A percentile compares a stretch with the other conserved stretches of the same genome.
Conservation (phyloP, 352 stramenopile genomes). For the Globisporangium spinosum region DNA sequence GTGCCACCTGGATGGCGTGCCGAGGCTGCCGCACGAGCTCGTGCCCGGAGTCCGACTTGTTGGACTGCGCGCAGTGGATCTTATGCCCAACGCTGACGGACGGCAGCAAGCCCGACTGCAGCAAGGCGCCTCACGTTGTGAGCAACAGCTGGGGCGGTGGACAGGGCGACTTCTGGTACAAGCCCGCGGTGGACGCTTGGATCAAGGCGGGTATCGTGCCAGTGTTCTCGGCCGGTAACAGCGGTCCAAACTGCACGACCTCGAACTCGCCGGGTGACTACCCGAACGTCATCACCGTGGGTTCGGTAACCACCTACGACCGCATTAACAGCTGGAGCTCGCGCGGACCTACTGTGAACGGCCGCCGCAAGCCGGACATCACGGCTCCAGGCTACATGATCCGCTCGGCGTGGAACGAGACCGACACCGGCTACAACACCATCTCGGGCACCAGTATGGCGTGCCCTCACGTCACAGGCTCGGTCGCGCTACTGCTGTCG, state of each 20-base stretch:
- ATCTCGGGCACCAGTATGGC: conserved; percentile 18
- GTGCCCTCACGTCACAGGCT: conserved; percentile 24
- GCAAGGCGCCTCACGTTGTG: conserved; percentile 22
- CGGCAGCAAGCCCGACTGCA: conserved; percentile 20
- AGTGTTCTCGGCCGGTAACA: conserved; percentile 22
- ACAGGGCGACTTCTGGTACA: conserved; percentile 5
- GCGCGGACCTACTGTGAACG: conserved; percentile 9
- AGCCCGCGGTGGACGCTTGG: conserved; percentile 20
- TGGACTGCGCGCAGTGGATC: conserved; percentile 19
- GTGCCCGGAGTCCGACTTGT: too few relatives aligned
- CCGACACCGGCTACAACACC: background rate
- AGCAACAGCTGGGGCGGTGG: conserved; percentile 26
- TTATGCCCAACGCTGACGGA: conserved; percentile 24
- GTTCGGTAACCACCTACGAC: conserved; percentile 8
- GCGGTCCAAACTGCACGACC: conserved; percentile 18
- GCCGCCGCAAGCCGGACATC: conserved; percentile 26
- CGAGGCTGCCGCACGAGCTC: background rate
- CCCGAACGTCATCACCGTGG: conserved; percentile 26
- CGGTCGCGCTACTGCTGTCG: conserved; percentile 27
- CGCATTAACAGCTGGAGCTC: background rate
- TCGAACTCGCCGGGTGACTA: conserved; percentile 22
- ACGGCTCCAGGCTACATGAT: conserved; percentile 23
- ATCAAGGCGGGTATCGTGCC: conserved; percentile 24
- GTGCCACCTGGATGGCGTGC: too few relatives aligned
- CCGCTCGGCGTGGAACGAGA: conserved; percentile 9